Evolutionary conservation across 1,284 basidiomycete species (phyloP).

Genomic region (Inonotus obliquus): DNA sequence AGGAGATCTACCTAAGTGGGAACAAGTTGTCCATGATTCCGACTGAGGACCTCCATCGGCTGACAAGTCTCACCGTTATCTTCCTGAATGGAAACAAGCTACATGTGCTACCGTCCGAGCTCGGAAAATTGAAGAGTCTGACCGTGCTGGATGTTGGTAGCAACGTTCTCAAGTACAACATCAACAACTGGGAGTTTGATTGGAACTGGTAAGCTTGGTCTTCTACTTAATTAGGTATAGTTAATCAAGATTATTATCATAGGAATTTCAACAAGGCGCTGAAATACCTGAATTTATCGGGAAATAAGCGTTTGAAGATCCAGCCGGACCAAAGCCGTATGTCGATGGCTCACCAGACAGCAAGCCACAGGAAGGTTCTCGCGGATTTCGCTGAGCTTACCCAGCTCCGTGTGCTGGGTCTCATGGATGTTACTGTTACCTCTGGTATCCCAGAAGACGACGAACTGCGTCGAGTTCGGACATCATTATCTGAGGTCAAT

Average conservation of each 20-base stretch:
- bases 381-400: conserved; percentile 86
- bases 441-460: conserved; percentile 87
- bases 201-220: conserved; percentile 87
- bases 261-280: conserved; percentile 97
- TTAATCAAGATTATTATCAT: conserved; percentile 9
- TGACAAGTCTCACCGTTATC: conserved; percentile 67
- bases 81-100: conserved; percentile 95
- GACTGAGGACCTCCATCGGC: conserved; percentile 76
- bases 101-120: conserved; percentile 87
- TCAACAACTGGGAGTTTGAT: conserved; percentile 98
- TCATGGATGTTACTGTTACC: conserved; percentile 97
- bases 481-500: conserved; percentile 87
- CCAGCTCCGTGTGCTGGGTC: conserved; percentile 83
- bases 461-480: conserved; percentile 89
- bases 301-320: conserved; percentile 87
- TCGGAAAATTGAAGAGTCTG: conserved; percentile 80
- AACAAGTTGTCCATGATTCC: conserved; percentile 91
- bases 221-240: conserved; percentile 4
- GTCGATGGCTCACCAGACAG: conserved; percentile 28
- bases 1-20: conserved; percentile 90
- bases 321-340: conserved; percentile 46
- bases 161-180: conserved; percentile 96
- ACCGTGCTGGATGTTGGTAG: conserved; percentile 90
- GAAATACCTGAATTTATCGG: conserved; percentile 85
- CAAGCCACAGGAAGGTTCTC: conserved; percentile 42